phyloP scores from a whole-genome alignment of 352 stramenopile species.

The Pythium coloratum region DNA sequence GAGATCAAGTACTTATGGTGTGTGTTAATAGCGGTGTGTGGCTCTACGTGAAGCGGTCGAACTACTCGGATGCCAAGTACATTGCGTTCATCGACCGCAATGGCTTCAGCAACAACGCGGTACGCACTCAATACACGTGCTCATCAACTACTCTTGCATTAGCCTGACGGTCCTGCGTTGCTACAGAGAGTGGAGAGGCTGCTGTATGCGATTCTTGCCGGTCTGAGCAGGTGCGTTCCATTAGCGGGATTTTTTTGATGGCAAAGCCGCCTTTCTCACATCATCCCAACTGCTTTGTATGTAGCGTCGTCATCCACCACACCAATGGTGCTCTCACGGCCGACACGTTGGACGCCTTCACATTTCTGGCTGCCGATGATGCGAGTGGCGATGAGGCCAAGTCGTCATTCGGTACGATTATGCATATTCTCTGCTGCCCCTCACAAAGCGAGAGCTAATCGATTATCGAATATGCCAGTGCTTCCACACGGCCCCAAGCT shows the following conservation, averaged over 20 bases:
- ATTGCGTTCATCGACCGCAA: conserved; percentile 62
- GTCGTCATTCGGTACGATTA: conserved; percentile 11
- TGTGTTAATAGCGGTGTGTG: conserved; percentile 42
- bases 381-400: not conserved
- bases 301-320: conserved; percentile 64
- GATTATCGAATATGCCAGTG: conserved; percentile 26
- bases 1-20: not conserved
- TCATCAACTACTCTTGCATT: not conserved
- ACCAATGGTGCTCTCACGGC: conserved; percentile 53
- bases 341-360: conserved; percentile 55
- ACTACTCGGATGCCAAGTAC: conserved; percentile 74
- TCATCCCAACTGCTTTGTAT: conserved; percentile 13
- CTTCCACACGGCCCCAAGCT: conserved; percentile 78
- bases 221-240: conserved; percentile 51
- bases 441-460: not conserved
- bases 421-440: not conserved
- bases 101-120: conserved; percentile 41
- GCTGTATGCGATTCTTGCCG: conserved; percentile 66
- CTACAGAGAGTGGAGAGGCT: conserved; percentile 50
- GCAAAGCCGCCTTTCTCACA: not conserved
- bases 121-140: conserved; percentile 11
- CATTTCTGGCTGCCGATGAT: conserved; percentile 41
- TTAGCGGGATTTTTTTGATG: too few species aligned
- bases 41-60: conserved; percentile 69
- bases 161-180: not conserved